Evolutionary conservation across 202 grass and related monocot genomes (phyloP).

Genomic region (Schoenoplectus tabernaemontani): DNA sequence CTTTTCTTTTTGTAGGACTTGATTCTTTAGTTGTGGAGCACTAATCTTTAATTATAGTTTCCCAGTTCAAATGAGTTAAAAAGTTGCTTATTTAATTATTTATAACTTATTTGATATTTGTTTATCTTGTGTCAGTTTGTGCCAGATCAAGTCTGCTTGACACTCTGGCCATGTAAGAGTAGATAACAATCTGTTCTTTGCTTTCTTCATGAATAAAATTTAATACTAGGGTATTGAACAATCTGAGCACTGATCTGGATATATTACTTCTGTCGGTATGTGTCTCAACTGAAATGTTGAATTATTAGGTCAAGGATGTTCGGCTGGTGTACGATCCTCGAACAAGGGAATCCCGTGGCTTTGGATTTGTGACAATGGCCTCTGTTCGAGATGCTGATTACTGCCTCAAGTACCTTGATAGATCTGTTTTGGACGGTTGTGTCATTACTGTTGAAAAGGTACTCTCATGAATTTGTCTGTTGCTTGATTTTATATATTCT

Average conservation of each 20-base stretch:
- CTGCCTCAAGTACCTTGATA: slow-evolving; percentile 44
- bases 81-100: neutral
- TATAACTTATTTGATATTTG: neutral
- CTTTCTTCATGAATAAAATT: neutral
- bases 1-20: neutral
- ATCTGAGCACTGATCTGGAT: neutral
- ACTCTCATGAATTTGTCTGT: neutral
- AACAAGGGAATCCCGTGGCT: slow-evolving; percentile 29
- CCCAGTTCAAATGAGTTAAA: neutral
- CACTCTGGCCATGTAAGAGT: slow-evolving; percentile 14
- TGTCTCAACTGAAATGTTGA: neutral
- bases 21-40: neutral
- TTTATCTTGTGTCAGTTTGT: slow-evolving; percentile 9
- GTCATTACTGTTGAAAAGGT: slow-evolving; percentile 51
- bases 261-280: neutral
- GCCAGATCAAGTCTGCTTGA: neutral
- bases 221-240: neutral
- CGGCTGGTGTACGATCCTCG: slow-evolving; percentile 31
- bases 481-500: neutral
- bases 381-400: slow-evolving; percentile 25
- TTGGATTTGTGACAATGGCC: slow-evolving; percentile 44
- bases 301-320: slow-evolving; percentile 23
- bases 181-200: neutral
- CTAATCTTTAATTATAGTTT: neutral
- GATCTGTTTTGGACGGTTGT: slow-evolving; percentile 34